These are phyloP conservation scores for Cryptosporidium xiaoi DNA, from an alignment of 169 alveolate genomes.

Conservation along the genomic window DNA sequence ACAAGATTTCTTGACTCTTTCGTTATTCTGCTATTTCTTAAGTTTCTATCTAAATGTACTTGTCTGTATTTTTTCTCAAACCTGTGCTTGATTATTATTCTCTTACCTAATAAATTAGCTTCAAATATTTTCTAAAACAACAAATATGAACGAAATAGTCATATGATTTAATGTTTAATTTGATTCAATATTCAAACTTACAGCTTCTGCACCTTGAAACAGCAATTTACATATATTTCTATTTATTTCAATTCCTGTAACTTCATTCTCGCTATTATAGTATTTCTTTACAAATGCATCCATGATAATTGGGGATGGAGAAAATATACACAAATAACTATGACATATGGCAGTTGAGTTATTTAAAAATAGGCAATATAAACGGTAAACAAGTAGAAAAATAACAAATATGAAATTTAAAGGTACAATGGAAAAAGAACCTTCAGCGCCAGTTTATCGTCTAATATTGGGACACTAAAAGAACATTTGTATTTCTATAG, in stretches of 20 bases:
- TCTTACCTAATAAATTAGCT: slow-evolving; percentile 2
- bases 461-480: too few species aligned
- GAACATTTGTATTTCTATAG: too few species aligned
- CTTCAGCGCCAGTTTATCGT: not conserved
- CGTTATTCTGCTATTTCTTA: slow-evolving; percentile 23
- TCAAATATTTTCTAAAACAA: slow-evolving; percentile 40
- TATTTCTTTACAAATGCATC: too few species aligned
- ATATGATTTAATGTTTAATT: not conserved
- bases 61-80: slow-evolving; percentile 62
- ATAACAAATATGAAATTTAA: not conserved
- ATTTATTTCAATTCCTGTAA: too few species aligned
- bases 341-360: too few species aligned
- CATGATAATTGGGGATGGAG: too few species aligned
- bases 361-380: too few species aligned
- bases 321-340: too few species aligned
- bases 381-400: not conserved
- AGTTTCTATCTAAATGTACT: slow-evolving; percentile 22
- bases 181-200: not conserved
- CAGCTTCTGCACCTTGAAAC: slow-evolving; percentile 74
- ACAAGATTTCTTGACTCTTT: slow-evolving; percentile 48
- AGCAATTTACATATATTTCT: not conserved
- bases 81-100: slow-evolving; percentile 32
- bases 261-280: too few species aligned
- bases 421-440: not conserved
- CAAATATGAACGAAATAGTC: not conserved